Percentiles rank a stretch among this genome's conserved stretches.
Evolutionary conservation across 352 stramenopile species (phyloP).

Genomic region (Phytophthora cajani): DNA sequence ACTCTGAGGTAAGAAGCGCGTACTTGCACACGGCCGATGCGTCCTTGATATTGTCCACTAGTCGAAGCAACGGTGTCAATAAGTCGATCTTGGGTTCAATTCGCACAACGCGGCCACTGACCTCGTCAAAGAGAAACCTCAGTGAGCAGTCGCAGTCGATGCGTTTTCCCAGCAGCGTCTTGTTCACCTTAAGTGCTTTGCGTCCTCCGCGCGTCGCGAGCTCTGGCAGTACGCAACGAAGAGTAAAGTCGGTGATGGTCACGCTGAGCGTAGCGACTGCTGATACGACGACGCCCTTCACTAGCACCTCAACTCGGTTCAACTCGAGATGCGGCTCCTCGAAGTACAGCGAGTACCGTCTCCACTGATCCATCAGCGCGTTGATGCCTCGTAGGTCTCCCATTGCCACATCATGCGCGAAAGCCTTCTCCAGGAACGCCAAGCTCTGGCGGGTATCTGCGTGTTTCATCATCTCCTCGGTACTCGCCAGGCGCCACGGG

Average conservation of each 20-base stretch:
- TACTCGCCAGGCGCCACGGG: constrained; percentile 15
- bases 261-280: constrained; percentile 17
- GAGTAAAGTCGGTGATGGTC: constrained; percentile 17
- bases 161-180: constrained; percentile 12
- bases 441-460: constrained; percentile 5
- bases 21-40: neutral
- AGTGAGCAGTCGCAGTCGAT: constrained; percentile 22
- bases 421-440: constrained; percentile 13
- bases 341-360: constrained; percentile 31
- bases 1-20: constrained; percentile 13
- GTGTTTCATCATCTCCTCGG: constrained; percentile 19
- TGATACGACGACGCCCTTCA: constrained; percentile 7
- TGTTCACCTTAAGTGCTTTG: neutral
- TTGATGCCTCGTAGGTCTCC: constrained; percentile 16
- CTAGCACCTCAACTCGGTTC: constrained; percentile 12
- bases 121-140: constrained; percentile 19
- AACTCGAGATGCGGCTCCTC: constrained; percentile 18
- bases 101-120: constrained; percentile 5
- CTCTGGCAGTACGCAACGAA: constrained; percentile 14
- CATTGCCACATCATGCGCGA: constrained; percentile 19
- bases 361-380: constrained; percentile 27
- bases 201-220: neutral
- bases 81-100: constrained; percentile 21
- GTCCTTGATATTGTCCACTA: constrained; percentile 16
- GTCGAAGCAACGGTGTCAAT: constrained; percentile 7